These are phyloP conservation scores for Vitellaria paradoxa DNA, from an alignment of 179 eudicot genomes.

Conservation along the genomic window DNA sequence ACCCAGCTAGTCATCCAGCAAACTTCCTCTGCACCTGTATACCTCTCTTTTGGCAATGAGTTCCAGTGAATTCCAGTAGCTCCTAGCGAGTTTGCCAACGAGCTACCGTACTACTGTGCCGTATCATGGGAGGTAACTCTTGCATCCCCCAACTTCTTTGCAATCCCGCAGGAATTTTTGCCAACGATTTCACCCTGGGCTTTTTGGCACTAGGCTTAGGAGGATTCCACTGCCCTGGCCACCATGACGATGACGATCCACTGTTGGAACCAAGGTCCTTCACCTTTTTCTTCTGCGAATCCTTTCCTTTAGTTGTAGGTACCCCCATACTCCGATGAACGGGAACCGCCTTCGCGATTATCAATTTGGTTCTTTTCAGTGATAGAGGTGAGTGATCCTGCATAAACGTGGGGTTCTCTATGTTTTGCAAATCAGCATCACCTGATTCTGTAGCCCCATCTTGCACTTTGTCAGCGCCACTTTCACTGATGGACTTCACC, in stretches of 20 bases:
- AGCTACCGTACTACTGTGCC: too few species aligned
- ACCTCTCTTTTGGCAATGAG: too few species aligned
- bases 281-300: not conserved
- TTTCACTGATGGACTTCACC: not conserved
- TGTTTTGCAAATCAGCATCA: not conserved
- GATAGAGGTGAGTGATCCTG: too few species aligned
- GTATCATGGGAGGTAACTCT: too few species aligned
- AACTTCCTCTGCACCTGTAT: too few species aligned
- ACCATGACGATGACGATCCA: not conserved
- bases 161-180: not conserved
- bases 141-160: too few species aligned
- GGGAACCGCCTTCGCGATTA: not conserved
- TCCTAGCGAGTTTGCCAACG: too few species aligned
- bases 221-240: too few species aligned
- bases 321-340: too few species aligned
- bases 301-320: not conserved
- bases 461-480: not conserved
- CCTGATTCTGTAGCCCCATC: too few species aligned
- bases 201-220: not conserved
- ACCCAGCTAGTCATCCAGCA: too few species aligned
- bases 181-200: not conserved
- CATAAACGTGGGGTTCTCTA: not conserved
- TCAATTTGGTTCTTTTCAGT: not conserved
- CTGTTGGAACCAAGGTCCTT: not conserved
- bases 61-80: too few species aligned